These are phyloP conservation scores for Saccharomycopsis fermentans DNA, from an alignment of 805 yeast genomes.

Conservation along the genomic window DNA sequence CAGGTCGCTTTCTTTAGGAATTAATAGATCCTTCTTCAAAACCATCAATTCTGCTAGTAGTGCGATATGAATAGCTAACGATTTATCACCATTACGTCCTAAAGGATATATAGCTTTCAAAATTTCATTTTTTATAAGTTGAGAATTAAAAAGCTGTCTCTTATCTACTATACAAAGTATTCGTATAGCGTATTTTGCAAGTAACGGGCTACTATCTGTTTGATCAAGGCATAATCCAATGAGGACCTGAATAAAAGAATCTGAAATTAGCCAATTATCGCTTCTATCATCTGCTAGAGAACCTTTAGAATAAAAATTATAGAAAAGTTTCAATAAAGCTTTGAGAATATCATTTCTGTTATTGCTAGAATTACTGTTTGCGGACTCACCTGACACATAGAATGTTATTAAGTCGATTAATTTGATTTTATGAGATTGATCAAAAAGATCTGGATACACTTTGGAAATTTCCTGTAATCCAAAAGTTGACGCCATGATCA, in stretches of 20 bases:
- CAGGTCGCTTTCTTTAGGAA: neutral
- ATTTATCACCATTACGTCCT: constrained; percentile 24
- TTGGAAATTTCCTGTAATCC: neutral
- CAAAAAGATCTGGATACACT: neutral
- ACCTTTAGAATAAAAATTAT: neutral
- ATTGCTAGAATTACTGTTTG: neutral
- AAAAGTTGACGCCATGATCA: neutral
- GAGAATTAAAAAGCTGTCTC: constrained; percentile 31
- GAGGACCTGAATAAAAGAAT: constrained; percentile 1
- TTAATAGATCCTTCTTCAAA: neutral
- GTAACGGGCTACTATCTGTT: constrained; percentile 41
- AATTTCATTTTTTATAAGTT: constrained; percentile 28
- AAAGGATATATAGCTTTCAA: constrained; percentile 42
- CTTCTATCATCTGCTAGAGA: neutral
- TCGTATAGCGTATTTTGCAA: constrained; percentile 56
- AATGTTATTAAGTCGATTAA: neutral
- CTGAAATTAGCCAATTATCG: neutral
- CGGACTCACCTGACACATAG: neutral
- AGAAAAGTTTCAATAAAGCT: constrained; percentile 29
- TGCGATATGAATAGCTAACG: constrained; percentile 47
- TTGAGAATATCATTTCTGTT: constrained; percentile 31
- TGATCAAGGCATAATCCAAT: neutral
- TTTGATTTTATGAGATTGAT: neutral
- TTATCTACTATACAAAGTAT: constrained; percentile 34
- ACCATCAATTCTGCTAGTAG: constrained; percentile 43